These are phyloP conservation scores for Phytophthora citricola DNA, from an alignment of 352 stramenopile genomes.

Conservation along the genomic window DNA sequence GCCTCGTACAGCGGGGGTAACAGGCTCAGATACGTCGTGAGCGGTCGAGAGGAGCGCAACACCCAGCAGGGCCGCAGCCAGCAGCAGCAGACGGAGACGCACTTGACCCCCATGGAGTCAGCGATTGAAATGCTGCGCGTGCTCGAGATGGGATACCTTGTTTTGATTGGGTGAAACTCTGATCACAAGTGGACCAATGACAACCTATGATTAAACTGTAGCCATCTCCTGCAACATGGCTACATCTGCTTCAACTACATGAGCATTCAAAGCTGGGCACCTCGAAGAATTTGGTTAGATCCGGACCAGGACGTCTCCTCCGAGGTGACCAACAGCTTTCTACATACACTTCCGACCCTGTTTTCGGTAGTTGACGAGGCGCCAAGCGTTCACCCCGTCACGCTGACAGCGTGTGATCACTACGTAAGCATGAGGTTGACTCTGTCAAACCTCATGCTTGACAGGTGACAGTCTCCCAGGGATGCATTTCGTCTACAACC, in stretches of 20 bases:
- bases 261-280: not conserved
- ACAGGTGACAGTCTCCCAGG: not conserved
- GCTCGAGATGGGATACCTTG: not conserved
- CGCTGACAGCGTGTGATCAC: not conserved
- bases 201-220: not conserved
- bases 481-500: no score
- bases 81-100: constrained; percentile 27
- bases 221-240: not conserved
- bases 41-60: constrained; percentile 19
- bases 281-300: constrained; percentile 12
- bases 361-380: constrained; percentile 7
- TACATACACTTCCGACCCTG: no score
- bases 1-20: constrained; percentile 11
- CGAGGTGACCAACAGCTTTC: no score
- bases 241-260: not conserved
- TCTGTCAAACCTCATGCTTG: no score
- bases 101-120: constrained; percentile 22
- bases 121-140: constrained; percentile 4
- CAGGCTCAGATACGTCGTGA: constrained; percentile 11
- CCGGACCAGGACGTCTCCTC: not conserved
- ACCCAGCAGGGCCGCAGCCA: constrained; percentile 23
- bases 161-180: constrained; percentile 15
- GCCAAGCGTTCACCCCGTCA: not conserved
- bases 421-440: not conserved
- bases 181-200: not conserved